Conservation (phyloP, 225 moss, liverwort and hornwort genomes). For the Physcomitrellopsis africana region DNA sequence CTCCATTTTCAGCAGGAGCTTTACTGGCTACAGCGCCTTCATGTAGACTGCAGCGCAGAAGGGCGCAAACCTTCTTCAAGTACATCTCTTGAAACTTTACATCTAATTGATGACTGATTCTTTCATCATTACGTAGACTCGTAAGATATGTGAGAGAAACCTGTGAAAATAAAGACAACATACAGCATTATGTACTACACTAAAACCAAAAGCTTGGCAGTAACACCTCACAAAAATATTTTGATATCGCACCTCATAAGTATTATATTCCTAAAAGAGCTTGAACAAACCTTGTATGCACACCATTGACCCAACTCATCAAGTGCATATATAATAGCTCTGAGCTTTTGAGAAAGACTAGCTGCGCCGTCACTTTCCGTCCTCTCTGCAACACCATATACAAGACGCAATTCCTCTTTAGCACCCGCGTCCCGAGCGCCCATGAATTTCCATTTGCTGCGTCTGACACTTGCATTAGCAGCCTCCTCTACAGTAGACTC, state of each 20-base stretch:
- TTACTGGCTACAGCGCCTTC: slow-evolving; percentile 96
- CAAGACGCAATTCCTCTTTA: slow-evolving; percentile 95
- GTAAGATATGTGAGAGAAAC: slow-evolving; percentile 83
- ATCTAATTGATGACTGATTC: slow-evolving; percentile 95
- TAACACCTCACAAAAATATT: neutral
- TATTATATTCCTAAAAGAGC: neutral
- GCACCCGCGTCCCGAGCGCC: slow-evolving; percentile 97
- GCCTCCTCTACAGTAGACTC: slow-evolving; percentile 90
- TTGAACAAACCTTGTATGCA: slow-evolving; percentile 77
- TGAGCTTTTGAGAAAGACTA: slow-evolving; percentile 91
- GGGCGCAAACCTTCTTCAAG: slow-evolving; percentile 81
- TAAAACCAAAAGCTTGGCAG: slow-evolving; percentile 2
- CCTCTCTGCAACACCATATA: slow-evolving; percentile 98
- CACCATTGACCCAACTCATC: slow-evolving; percentile 99
- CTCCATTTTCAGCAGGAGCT: slow-evolving; percentile 55
- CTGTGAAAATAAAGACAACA: slow-evolving; percentile 34
- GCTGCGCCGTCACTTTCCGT: slow-evolving; percentile 99
- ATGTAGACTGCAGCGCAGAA: slow-evolving; percentile 73
- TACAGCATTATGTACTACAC: slow-evolving; percentile 7
- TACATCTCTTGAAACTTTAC: slow-evolving; percentile 98
- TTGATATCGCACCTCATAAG: neutral
- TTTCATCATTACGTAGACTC: slow-evolving; percentile 88
- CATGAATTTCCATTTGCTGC: slow-evolving; percentile 99
- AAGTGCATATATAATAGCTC: slow-evolving; percentile 90
- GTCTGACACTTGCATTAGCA: slow-evolving; percentile 85